Evolutionary conservation across 352 stramenopile genomes (phyloP).

Genomic region (Elongisporangium undulatum): DNA sequence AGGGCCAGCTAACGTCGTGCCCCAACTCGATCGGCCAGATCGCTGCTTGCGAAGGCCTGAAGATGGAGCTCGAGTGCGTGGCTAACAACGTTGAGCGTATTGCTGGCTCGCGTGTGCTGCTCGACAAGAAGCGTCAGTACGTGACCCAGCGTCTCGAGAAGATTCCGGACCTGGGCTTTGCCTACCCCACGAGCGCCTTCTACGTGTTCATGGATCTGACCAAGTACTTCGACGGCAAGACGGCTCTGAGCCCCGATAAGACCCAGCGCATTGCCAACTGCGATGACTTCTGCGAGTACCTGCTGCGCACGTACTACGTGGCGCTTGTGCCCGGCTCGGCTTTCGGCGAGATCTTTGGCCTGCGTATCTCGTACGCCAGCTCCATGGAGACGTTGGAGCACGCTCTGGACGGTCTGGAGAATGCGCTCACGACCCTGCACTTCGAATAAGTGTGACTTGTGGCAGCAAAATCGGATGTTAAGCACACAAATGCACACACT

Average conservation of each 20-base stretch:
- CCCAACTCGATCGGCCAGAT: slow-evolving; percentile 91
- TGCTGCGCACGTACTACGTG: slow-evolving; percentile 91
- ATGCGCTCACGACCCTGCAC: slow-evolving; percentile 47
- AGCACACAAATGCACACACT: not conserved
- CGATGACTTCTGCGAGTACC: slow-evolving; percentile 88
- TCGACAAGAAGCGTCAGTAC: slow-evolving; percentile 89
- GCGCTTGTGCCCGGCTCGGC: slow-evolving; percentile 94
- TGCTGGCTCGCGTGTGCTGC: slow-evolving; percentile 38
- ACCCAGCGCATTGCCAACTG: slow-evolving; percentile 41
- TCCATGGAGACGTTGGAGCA: slow-evolving; percentile 85
- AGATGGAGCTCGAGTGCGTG: slow-evolving; percentile 72
- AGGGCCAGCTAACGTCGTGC: slow-evolving; percentile 95
- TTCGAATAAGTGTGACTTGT: slow-evolving; percentile 29
- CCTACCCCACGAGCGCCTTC: slow-evolving; percentile 92
- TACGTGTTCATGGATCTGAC: slow-evolving; percentile 94
- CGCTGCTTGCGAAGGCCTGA: slow-evolving; percentile 87
- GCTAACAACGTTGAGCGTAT: slow-evolving; percentile 46
- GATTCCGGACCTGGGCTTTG: slow-evolving; percentile 82
- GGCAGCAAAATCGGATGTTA: slow-evolving; percentile 10
- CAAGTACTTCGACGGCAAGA: slow-evolving; percentile 67
- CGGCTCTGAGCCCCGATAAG: slow-evolving; percentile 31
- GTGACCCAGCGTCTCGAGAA: slow-evolving; percentile 77
- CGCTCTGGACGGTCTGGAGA: slow-evolving; percentile 61
- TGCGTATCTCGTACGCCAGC: slow-evolving; percentile 97
- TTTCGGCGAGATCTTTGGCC: slow-evolving; percentile 91